These are phyloP conservation scores for Candida anutae DNA, from an alignment of 1,139 yeast genomes.

Conservation along the genomic window DNA sequence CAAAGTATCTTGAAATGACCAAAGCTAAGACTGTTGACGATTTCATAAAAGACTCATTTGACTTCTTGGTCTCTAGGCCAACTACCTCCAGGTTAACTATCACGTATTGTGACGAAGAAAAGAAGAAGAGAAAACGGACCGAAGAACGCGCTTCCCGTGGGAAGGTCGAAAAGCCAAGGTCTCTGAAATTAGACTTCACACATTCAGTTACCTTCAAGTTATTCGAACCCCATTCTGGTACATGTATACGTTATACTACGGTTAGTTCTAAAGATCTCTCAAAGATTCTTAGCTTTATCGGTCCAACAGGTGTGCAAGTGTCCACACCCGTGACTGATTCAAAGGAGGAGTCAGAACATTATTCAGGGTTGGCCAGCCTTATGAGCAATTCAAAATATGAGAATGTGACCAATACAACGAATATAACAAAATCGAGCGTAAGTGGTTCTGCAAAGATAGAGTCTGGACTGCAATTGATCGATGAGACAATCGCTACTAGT, in stretches of 20 bases:
- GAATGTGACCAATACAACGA: constrained; percentile 7
- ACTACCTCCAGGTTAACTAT: constrained; percentile 30
- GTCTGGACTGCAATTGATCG: neutral
- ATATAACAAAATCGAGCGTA: too few species aligned
- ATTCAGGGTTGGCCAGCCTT: constrained; percentile 32
- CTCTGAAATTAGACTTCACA: constrained; percentile 15
- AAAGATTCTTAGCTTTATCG: constrained; percentile 70
- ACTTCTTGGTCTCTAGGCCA: constrained; percentile 31
- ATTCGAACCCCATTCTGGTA: constrained; percentile 64
- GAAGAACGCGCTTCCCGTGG: neutral
- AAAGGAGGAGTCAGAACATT: constrained; percentile 11
- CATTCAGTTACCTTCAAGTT: constrained; percentile 55
- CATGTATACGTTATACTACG: constrained; percentile 56
- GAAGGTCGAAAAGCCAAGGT: constrained; percentile 7
- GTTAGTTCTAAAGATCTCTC: constrained; percentile 70
- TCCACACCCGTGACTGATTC: constrained; percentile 10
- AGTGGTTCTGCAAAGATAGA: neutral
- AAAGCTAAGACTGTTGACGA: constrained; percentile 17
- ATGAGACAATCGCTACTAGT: constrained; percentile 1
- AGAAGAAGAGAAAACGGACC: constrained; percentile 9
- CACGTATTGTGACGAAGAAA: constrained; percentile 27
- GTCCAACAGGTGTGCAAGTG: constrained; percentile 66
- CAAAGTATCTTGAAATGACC: neutral
- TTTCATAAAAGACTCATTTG: constrained; percentile 28
- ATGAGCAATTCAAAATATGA: constrained; percentile 36